These are phyloP conservation scores for Suhomyces taliae DNA, from an alignment of 1,139 yeast genomes.

Conservation along the genomic window DNA sequence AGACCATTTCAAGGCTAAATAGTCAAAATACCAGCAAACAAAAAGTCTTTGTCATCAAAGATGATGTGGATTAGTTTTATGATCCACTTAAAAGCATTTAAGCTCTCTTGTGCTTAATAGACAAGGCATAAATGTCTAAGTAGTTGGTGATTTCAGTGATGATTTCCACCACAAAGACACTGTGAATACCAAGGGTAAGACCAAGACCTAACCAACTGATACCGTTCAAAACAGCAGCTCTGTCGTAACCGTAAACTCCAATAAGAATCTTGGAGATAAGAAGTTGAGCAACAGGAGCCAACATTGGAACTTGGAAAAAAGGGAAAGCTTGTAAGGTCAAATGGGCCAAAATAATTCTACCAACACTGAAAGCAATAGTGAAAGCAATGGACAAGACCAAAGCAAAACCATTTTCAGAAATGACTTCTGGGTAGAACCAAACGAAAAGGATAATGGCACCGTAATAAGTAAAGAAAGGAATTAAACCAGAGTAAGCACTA, in stretches of 20 bases:
- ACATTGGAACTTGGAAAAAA: conserved; percentile 64
- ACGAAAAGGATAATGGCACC: conserved; percentile 50
- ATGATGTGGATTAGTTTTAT: background rate
- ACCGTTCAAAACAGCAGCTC: conserved; percentile 41
- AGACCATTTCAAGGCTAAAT: too few species aligned
- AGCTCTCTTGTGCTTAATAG: conserved; percentile 76
- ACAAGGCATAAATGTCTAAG: conserved; percentile 81
- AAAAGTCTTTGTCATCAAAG: background rate
- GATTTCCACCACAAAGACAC: conserved; percentile 77
- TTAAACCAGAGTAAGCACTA: conserved; percentile 59
- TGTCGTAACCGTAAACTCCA: conserved; percentile 38
- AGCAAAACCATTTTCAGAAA: conserved; percentile 53
- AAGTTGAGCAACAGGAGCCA: conserved; percentile 62
- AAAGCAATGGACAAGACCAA: conserved; percentile 69
- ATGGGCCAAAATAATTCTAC: conserved; percentile 86
- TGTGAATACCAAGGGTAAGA: conserved; percentile 70
- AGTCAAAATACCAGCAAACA: too few species aligned
- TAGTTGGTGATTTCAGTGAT: conserved; percentile 79
- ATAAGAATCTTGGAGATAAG: conserved; percentile 41
- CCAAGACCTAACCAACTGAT: conserved; percentile 77
- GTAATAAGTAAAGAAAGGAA: conserved; percentile 73
- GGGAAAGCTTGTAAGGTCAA: conserved; percentile 82
- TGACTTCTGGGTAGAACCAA: conserved; percentile 49
- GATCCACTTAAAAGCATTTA: conserved; percentile 11
- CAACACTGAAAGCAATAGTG: conserved; percentile 79